These are phyloP conservation scores for Kwoniella europaea DNA, from an alignment of 768 basidiomycete genomes.

Conservation along the genomic window DNA sequence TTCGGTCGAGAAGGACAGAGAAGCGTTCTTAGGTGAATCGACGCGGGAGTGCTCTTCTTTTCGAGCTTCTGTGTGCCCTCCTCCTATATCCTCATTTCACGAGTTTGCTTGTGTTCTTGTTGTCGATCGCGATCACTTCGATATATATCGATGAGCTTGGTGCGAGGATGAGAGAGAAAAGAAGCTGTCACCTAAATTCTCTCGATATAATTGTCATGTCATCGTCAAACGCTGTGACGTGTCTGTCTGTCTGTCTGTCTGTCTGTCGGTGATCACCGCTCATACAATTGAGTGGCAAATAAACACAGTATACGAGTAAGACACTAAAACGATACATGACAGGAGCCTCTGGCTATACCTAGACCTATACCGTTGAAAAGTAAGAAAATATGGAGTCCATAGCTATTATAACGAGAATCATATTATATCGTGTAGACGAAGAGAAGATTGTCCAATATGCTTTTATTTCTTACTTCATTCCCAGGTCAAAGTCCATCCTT, in stretches of 20 bases:
- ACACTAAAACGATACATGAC: not conserved
- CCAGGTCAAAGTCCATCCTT: conserved; percentile 59
- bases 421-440: no score
- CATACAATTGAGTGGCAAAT: not conserved
- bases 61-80: not conserved
- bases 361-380: no score
- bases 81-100: not conserved
- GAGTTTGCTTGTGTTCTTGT: not conserved
- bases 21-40: not conserved
- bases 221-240: not conserved
- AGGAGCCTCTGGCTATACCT: not conserved
- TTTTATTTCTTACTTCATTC: conserved; percentile 28
- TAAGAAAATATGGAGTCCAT: no score
- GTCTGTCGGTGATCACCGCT: not conserved
- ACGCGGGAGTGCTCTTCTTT: not conserved
- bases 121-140: not conserved
- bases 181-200: not conserved
- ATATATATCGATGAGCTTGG: not conserved
- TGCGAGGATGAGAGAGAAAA: not conserved
- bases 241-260: not conserved
- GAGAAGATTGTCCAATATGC: no score
- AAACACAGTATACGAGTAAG: not conserved
- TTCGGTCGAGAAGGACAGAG: not conserved
- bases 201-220: not conserved
- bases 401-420: no score